phyloP scores from a whole-genome alignment of 352 stramenopile species.

The Halophytophthora polymorphica region DNA sequence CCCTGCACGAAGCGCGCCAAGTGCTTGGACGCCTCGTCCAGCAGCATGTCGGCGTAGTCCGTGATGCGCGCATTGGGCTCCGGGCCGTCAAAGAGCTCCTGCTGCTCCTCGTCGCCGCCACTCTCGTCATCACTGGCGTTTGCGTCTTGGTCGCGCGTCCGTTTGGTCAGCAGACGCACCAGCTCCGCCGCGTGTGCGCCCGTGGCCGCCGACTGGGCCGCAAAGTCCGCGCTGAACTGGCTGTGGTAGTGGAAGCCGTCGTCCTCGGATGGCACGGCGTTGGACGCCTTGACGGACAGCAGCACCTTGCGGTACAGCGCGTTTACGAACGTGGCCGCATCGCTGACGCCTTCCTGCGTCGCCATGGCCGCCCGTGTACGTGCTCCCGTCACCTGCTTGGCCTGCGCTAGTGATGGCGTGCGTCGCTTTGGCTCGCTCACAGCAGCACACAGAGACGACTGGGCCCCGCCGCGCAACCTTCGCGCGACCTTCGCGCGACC shows the following conservation, averaged over 20 bases:
- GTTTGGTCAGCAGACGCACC: constrained; percentile 45
- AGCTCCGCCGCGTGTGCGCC: constrained; percentile 48
- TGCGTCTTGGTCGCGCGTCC: constrained; percentile 10
- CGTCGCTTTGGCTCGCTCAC: too few species aligned
- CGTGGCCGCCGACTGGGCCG: constrained; percentile 27
- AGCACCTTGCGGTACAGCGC: constrained; percentile 74
- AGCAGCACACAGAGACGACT: background rate
- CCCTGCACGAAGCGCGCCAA: constrained; percentile 55
- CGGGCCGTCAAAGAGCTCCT: constrained; percentile 69
- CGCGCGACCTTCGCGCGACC: constrained; percentile 5
- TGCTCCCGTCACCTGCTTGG: background rate
- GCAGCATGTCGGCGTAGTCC: constrained; percentile 74
- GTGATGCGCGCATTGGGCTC: constrained; percentile 74
- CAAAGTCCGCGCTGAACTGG: constrained; percentile 69
- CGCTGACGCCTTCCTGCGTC: constrained; percentile 10
- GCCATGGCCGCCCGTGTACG: constrained; percentile 11
- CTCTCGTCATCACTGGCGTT: constrained; percentile 32
- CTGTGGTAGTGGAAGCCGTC: constrained; percentile 83
- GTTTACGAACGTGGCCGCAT: constrained; percentile 42
- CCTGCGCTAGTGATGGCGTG: too few species aligned
- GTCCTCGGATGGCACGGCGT: constrained; percentile 70
- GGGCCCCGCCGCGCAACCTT: constrained; percentile 7
- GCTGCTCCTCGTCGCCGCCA: constrained; percentile 38
- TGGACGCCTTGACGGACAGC: constrained; percentile 79
- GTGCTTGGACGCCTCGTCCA: constrained; percentile 80